These are phyloP conservation scores for Chimonanthus praecox DNA, from an alignment of 164 flowering plant genomes.

Conservation along the genomic window DNA sequence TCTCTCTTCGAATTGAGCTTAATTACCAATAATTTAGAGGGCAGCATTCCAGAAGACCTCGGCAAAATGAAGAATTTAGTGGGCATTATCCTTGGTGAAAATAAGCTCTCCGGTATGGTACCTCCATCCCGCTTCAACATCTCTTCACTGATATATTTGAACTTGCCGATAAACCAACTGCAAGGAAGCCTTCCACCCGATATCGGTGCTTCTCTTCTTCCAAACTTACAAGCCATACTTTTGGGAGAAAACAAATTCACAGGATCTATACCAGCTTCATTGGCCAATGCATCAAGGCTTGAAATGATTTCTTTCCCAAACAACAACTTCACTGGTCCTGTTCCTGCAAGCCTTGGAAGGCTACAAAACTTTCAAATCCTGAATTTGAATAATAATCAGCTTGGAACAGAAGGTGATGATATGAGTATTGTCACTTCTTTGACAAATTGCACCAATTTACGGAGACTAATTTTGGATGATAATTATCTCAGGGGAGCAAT, in stretches of 20 bases:
- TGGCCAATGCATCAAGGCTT: background rate
- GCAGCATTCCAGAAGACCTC: background rate
- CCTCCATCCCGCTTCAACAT: slow-evolving; percentile 4
- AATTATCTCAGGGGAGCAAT: slow-evolving; percentile 6
- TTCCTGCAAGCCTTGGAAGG: slow-evolving; percentile 17
- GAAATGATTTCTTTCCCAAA: background rate
- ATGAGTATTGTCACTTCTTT: slow-evolving; percentile 8
- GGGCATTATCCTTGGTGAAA: background rate
- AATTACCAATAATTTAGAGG: background rate
- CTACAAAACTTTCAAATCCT: background rate
- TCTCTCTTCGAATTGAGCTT: background rate
- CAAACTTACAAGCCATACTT: background rate
- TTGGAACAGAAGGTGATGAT: slow-evolving; percentile 6
- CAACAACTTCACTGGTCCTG: slow-evolving; percentile 4
- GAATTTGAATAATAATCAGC: background rate
- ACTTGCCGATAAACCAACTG: background rate
- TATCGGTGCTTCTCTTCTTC: slow-evolving; percentile 3
- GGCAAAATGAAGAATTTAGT: background rate
- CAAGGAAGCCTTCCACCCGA: slow-evolving; percentile 5
- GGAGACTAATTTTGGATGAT: background rate
- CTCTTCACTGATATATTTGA: background rate
- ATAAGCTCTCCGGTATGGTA: slow-evolving; percentile 5
- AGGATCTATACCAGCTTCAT: slow-evolving; percentile 1
- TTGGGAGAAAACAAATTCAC: background rate
- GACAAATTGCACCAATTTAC: slow-evolving; percentile 9